Evolutionary conservation across 768 basidiomycete species (phyloP), one percentile per base, ranked within the genome.

Genomic region (Auriscalpium microsporum): DNA sequence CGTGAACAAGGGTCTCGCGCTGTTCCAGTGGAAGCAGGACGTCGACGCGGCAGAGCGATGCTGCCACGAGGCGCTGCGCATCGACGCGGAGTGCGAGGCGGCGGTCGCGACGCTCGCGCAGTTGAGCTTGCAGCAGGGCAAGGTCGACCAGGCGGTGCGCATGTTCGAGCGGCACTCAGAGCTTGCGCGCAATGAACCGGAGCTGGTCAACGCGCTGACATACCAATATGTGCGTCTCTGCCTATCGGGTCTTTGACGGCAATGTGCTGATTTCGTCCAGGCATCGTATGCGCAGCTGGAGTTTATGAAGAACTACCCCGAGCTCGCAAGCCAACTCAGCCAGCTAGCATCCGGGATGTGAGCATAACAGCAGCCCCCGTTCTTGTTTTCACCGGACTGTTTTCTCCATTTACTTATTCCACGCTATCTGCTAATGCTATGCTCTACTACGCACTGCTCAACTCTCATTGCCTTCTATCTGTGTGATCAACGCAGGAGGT

Each of bases 1-100:
- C 45, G 94, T 98, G 53, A 99, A 99, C 83, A 96, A 95, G 68
- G 94, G 94, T n/a, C 85, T 98, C 19, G 88, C 93, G 0, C 65
- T 97, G 48, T 98, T 86, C 79, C 96, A 98, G 72, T 93, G 88
- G 89, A 90, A 91, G 69, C 88, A 95, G 66, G 92, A 98, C 66
- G 78, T 91, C 55, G 76, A 74, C 8, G 82, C 79, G 1, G 94
- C 93, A 1, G 94, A 95, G 69, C 72, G 75, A 17, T 87, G 92
- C 67, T 94, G 93, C 67, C 75, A 84, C 55, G 89, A 98, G 69
- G 96, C 96, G 0, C 76, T 99, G 19, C 73, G 77, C 49, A 81
- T 94, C 54, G 96, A 99, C 69, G 76, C 89, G 10, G 93, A 94
- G 61, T 98, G 95, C 70, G 96, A 99, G 67, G 91, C 95, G 10